Base-by-base conservation (phyloP, 1,284 basidiomycete species). In the Apiotrichum brassicae region DNA sequence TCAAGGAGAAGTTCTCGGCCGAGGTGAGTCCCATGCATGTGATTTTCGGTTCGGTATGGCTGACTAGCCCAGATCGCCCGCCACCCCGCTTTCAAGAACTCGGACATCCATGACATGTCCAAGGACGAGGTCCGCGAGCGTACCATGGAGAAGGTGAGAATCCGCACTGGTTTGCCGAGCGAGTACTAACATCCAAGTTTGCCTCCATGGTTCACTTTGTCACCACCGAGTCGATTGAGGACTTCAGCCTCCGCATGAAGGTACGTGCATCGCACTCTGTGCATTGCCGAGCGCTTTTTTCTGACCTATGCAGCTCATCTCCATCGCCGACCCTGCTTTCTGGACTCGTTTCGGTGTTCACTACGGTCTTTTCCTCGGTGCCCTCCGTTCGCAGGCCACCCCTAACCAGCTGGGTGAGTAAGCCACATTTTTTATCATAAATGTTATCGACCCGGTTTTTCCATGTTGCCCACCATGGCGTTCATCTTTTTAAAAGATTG, bases 321-420 rank as follows among this genome's bases (percentile, higher is more conserved):
- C 70, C 25, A 70, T 74, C 45, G 75, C 75, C 42, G 79, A 81
- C 58, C 78, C 78, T 0, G 74, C 71, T 4, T 80, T 79, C 63
- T 79, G 77, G 78, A 79, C 78, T 0, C 63, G 70, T 36, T 78
- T 79, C 58, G 78, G 78, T 48, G 79, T 80, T 4, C 74, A 76
- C 56, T 79, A 77, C 58, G 79, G 78, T 25, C 69, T 80, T 19
- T 79, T 79, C 67, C 65, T 79, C 8, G 76, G 76, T 30, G 70
- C 71, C 12, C 55, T 75, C 13, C 61, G 72, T 36, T 66, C 67
- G 25, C 72, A 71, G 14, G 73, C 73, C 8, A 74, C 74, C 2
- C 58, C 67, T 3, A 66, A 65, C 46, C 72, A 74, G 59, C 58
- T 74, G 41, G 65, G 70, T 70, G 32, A 48, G 70, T 65, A 4